A percentile compares a stretch with the other conserved stretches of the same genome.
phyloP scores from a whole-genome alignment of 768 basidiomycete genomes.

The Pulveroboletus sp. region DNA sequence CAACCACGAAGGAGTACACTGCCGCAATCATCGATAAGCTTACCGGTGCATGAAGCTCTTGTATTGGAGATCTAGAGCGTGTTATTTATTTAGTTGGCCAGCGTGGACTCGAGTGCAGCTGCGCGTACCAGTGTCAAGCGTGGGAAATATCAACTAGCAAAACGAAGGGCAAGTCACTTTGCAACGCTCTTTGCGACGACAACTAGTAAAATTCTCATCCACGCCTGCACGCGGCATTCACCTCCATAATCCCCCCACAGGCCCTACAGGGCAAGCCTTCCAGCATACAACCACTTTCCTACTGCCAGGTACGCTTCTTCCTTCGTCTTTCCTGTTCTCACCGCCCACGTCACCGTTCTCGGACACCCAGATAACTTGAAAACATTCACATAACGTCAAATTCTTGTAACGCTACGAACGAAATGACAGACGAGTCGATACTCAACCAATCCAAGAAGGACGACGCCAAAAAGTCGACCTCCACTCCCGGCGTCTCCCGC shows the following conservation, averaged over 20 bases:
- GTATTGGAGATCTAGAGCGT: constrained; percentile 11
- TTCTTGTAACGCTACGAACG: constrained; percentile 62
- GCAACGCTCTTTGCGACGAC: constrained; percentile 34
- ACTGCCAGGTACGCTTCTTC: constrained; percentile 39
- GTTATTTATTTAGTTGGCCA: background rate
- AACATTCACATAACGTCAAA: constrained; percentile 36
- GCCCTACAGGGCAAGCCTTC: constrained; percentile 88
- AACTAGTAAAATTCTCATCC: constrained; percentile 41
- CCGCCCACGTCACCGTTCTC: constrained; percentile 16
- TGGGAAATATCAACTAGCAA: constrained; percentile 24
- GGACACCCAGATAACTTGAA: constrained; percentile 44
- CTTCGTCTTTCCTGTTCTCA: constrained; percentile 7
- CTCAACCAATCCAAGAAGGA: constrained; percentile 55
- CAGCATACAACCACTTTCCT: constrained; percentile 40
- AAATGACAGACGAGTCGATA: constrained; percentile 80
- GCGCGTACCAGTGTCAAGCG: constrained; percentile 14
- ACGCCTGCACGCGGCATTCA: constrained; percentile 54
- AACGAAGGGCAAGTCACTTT: constrained; percentile 1
- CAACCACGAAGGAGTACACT: constrained; percentile 87
- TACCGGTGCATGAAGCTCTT: constrained; percentile 20
- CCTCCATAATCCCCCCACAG: constrained; percentile 62
- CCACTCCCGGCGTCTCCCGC: constrained; percentile 46
- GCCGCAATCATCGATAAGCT: constrained; percentile 79
- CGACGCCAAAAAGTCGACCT: constrained; percentile 55
- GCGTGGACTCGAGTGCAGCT: constrained; percentile 6